These are phyloP conservation scores for Talaromyces thailandensis DNA, from an alignment of 495 filamentous ascomycete genomes.

Conservation along the genomic window DNA sequence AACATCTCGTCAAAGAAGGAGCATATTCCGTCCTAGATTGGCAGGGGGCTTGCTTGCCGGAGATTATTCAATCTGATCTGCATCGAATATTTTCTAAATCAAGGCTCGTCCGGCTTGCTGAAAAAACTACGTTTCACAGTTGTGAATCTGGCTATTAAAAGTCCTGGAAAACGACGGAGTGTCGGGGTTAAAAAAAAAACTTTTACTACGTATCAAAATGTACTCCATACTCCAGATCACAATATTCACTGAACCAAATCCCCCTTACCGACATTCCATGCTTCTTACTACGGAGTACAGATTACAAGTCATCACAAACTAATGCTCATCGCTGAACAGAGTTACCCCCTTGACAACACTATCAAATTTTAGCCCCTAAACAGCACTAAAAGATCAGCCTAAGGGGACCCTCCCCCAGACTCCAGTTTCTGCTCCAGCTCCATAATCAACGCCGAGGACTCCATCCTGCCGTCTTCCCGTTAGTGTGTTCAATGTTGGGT, in stretches of 20 bases:
- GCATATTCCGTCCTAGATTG: neutral
- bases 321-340: neutral
- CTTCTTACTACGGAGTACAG: neutral
- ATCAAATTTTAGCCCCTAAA: neutral
- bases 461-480: slow-evolving; percentile 1
- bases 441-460: neutral
- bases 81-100: neutral
- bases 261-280: slow-evolving; percentile 1
- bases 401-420: slow-evolving; percentile 2
- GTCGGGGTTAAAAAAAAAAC: neutral
- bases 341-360: neutral
- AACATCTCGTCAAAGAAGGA: neutral
- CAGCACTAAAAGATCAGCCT: neutral
- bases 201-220: neutral
- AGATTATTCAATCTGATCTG: neutral
- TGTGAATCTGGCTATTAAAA: neutral
- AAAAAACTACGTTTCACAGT: neutral
- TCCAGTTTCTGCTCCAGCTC: neutral
- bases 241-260: neutral
- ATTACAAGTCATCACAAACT: neutral
- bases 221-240: neutral
- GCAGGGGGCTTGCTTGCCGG: neutral
- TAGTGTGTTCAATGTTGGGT: neutral
- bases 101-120: neutral
- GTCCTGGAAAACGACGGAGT: neutral